Base-by-base conservation (phyloP, 2,329 filamentous ascomycete species). In the Phyllosticta citriasiana region DNA sequence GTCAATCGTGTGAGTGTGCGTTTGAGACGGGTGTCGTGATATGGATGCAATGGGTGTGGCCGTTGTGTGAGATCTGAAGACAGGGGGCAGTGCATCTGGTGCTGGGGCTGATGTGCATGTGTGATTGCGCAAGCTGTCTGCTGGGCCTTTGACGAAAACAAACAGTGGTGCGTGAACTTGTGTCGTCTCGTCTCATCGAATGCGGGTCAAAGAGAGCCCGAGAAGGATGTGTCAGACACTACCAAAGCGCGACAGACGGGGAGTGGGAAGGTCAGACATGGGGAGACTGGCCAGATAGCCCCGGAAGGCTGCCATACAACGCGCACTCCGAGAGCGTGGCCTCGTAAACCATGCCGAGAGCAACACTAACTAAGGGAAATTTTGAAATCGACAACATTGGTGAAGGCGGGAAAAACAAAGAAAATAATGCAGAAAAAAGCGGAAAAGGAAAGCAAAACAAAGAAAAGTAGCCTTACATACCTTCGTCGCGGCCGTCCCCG, bases 401-500 rank as follows among this genome's bases (percentile, higher is more conserved):
- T 16, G 9, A 40, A 33, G 10, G 10, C 6, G 30, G 30, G 10
- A 33, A 33, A 33, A 33, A 33, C 30, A 2, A 33, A 10, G 30
- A 9, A 10, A 10, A 4, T 7, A 24, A 56, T 40, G 35, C 9
- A 55, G 26, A 9, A 40, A 5, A 14, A 6, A 22, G 26, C 4
- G 4, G 16, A 22, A 14, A 25, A 22, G 16, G 25, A 10, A 35
- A 62, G 62, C 22, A 7, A 19, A 61, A 57, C 3, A 1, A 30
- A 30, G 9, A 30, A 6, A 6, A 30, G 27, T 1, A 30, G 9
- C 9, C 4, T 30, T 8, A 60, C 69, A 26, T 73, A 91, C 89
- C 78, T 93, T 92, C 0, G 93, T 97, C 0, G 87, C 91, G 57
- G 85, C 80, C 1, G 88, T 96, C 1, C 91, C 94, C 4, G 88